These are phyloP conservation scores for Picea glauca DNA, from an alignment of 75 land plant species.

Conservation along the genomic window DNA sequence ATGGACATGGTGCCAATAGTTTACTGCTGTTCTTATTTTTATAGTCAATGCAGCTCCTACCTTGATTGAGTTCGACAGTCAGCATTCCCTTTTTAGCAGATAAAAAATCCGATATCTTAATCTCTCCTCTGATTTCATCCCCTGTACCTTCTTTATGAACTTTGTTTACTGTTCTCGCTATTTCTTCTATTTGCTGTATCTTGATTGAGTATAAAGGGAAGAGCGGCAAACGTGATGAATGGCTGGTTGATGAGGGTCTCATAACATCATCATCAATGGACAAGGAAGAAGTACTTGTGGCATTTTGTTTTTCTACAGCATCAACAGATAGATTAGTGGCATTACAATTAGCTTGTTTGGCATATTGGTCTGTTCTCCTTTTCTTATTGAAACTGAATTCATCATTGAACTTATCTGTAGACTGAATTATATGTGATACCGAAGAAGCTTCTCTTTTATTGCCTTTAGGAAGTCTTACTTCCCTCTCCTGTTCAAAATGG, in stretches of 20 bases:
- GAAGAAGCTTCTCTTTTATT: too few species aligned
- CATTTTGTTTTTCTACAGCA: neutral
- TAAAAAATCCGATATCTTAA: neutral
- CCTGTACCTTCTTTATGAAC: neutral
- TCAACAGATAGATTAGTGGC: neutral
- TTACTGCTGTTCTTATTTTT: neutral
- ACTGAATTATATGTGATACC: too few species aligned
- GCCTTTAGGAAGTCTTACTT: too few species aligned
- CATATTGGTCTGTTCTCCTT: too few species aligned
- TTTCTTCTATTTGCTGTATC: neutral
- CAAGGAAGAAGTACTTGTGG: neutral
- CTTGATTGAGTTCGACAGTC: neutral
- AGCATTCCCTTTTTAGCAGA: neutral
- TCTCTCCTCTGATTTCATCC: neutral
- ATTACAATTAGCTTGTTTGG: too few species aligned
- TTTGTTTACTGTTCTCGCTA: neutral
- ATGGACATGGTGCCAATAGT: neutral
- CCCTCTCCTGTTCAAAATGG: too few species aligned
- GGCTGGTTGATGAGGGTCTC: neutral
- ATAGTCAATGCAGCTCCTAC: neutral
- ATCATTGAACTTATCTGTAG: too few species aligned
- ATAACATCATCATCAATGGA: neutral
- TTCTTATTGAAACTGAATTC: too few species aligned
- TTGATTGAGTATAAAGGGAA: neutral
- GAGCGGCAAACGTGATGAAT: neutral